Percentiles rank a stretch among this genome's conserved stretches.
These are phyloP conservation scores for Nothophytophthora sp. DNA, from an alignment of 352 stramenopile genomes.

Conservation along the genomic window DNA sequence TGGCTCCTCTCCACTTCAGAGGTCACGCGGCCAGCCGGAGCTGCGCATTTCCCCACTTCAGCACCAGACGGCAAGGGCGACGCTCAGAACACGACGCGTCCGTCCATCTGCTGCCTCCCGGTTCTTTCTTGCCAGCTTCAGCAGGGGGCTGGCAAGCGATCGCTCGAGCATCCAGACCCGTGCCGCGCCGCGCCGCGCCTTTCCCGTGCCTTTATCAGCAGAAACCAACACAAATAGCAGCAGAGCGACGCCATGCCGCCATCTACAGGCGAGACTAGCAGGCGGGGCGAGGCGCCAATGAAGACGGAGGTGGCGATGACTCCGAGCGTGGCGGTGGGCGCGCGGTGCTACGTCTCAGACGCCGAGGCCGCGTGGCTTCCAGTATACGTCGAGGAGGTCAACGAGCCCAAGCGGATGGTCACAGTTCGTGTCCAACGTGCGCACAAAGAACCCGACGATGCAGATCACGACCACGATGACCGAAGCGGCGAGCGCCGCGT, in stretches of 20 bases:
- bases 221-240: no score
- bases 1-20: slow-evolving; percentile 24
- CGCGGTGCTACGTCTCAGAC: slow-evolving; percentile 79
- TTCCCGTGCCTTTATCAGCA: no score
- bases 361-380: slow-evolving; percentile 66
- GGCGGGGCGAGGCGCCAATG: slow-evolving; percentile 13
- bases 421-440: slow-evolving; percentile 41
- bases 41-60: slow-evolving; percentile 30
- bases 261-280: no score
- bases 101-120: no score
- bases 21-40: slow-evolving; percentile 27
- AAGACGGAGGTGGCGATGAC: slow-evolving; percentile 11
- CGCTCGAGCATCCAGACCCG: no score
- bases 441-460: slow-evolving; percentile 27
- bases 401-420: slow-evolving; percentile 42
- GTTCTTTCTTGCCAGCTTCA: no score
- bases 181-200: no score
- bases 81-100: no score
- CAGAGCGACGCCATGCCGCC: no score
- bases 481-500: slow-evolving; percentile 23
- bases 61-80: no score
- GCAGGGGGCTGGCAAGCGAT: no score
- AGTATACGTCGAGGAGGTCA: slow-evolving; percentile 65
- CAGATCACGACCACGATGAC: slow-evolving; percentile 22
- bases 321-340: slow-evolving; percentile 51